Evolutionary conservation across 225 moss, liverwort and hornwort genomes (phyloP), one percentile per base, ranked within the genome.

Genomic region (Lunularia cruciata): DNA sequence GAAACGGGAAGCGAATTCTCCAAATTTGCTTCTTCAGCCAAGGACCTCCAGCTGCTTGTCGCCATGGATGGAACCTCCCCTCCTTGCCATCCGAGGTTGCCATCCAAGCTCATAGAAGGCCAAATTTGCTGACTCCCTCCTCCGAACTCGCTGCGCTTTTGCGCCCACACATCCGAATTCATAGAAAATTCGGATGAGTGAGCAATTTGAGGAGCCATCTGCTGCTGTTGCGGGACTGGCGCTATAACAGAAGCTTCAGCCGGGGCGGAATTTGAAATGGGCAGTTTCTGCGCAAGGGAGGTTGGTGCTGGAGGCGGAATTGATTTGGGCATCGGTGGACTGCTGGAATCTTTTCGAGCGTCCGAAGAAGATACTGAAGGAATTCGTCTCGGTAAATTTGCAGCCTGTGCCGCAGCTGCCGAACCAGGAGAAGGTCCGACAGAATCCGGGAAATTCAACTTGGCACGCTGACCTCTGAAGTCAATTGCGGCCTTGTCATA

Each of bases 401-500:
- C 76, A 53, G 65, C 58, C 35, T 56, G 65, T 15, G 71, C 76
- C 5, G 72, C 66, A 8, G 78, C 73, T 48, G 78, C 78, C 12
- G 78, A 73, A 16, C 70, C 70, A 0, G 70, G 18, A 3, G 65
- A 63, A 2, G 52, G 72, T 6, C 53, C 49, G 0, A 8, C 59
- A 1, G 69, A 63, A n/a, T 75, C 79, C 3, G 66, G 67, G 27
- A 75, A 80, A 49, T 80, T 80, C 35, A 80, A 45, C 58, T 80
- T 80, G 10, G 79, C 79, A 63, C 57, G 72, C 22, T 69, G 71
- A 16, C 79, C 79, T 68, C 79, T 31, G 51, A 80, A 80, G 57
- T 80, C 79, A 32, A 80, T 56, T 10, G 79, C 79, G 0, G 79
- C 79, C 39, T 63, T 75, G 72, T 80, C 79, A 49, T 80, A 80